A percentile compares a stretch with the other conserved stretches of the same genome.
Evolutionary conservation across 345 rosid species (phyloP).

Genomic region (Corchorus olitorius): DNA sequence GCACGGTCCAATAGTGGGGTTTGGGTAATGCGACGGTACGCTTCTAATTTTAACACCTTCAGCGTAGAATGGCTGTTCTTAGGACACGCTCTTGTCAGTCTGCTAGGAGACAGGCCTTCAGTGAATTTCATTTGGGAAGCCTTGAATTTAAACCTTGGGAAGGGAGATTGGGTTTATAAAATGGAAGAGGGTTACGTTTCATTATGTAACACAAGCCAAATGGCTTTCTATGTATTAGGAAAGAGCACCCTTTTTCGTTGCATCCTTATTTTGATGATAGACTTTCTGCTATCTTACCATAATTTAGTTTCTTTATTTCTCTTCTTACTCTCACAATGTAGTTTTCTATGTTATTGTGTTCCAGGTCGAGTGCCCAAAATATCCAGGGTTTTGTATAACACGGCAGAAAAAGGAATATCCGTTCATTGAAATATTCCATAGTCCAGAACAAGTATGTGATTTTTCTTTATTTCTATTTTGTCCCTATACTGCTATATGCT

Average conservation of each 20-base stretch:
- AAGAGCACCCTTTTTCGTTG: background rate
- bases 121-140: background rate
- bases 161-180: background rate
- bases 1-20: background rate
- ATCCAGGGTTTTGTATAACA: constrained; percentile 91
- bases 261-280: background rate
- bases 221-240: no score
- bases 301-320: background rate
- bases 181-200: background rate
- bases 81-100: background rate
- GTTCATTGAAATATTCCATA: constrained; percentile 86
- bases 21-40: background rate
- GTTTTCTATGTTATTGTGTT: constrained; percentile 30
- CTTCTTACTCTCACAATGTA: constrained; percentile 12
- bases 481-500: background rate
- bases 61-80: background rate
- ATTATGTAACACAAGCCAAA: background rate
- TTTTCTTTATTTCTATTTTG: constrained; percentile 9
- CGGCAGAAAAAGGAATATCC: constrained; percentile 92
- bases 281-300: background rate
- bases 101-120: background rate
- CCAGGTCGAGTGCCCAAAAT: constrained; percentile 98
- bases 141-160: background rate
- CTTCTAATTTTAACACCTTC: background rate
- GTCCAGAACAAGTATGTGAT: constrained; percentile 73